Conservation (phyloP, 192 early-diverging fungal genomes). For the Backusella parvicylindrica region DNA sequence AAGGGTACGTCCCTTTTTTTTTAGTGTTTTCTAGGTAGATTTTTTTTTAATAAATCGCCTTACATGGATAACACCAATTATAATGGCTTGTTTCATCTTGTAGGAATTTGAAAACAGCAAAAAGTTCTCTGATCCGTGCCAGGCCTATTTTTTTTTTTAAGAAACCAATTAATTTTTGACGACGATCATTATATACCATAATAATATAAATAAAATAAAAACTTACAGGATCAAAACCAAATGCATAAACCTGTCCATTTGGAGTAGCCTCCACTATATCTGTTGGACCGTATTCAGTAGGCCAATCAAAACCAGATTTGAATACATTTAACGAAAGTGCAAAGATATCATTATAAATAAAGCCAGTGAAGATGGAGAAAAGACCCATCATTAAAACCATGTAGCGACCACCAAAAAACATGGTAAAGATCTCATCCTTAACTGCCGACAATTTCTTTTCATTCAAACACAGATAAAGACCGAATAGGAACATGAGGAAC, state of each 20-base stretch:
- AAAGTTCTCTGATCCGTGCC: conserved; percentile 91
- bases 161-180: background rate
- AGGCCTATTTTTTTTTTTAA: conserved; percentile 33
- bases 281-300: conserved; percentile 52
- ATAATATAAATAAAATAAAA: no score
- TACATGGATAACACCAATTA: conserved; percentile 89
- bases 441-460: conserved; percentile 74
- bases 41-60: background rate
- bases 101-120: conserved; percentile 97
- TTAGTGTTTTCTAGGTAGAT: background rate
- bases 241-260: conserved; percentile 61
- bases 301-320: conserved; percentile 79
- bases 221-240: conserved; percentile 83
- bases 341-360: conserved; percentile 98
- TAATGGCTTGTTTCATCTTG: conserved; percentile 99
- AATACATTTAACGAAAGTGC: conserved; percentile 75
- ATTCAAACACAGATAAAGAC: conserved; percentile 69
- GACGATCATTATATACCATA: background rate
- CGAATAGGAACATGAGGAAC: conserved; percentile 75
- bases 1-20: background rate
- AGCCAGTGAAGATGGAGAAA: conserved; percentile 95
- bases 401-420: conserved; percentile 94
- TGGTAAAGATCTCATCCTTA: conserved; percentile 82
- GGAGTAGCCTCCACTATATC: conserved; percentile 58
- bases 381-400: conserved; percentile 96